Evolutionary conservation across 495 filamentous ascomycete species (phyloP).

Genomic region (Xeromyces bisporus): DNA sequence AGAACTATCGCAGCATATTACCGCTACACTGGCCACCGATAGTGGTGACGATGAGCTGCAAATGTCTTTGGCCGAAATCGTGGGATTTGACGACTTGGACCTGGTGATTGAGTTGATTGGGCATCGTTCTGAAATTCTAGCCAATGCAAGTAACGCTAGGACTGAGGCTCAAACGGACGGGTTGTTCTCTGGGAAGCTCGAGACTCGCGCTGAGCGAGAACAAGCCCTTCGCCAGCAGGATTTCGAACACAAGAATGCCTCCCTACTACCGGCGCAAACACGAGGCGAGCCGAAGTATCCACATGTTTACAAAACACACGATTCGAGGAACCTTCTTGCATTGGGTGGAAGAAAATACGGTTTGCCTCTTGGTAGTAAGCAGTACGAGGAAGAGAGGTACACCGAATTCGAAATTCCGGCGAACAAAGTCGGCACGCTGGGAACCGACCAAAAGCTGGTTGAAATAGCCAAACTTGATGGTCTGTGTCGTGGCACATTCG

Average conservation of each 20-base stretch:
- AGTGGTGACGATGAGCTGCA: constrained; percentile 68
- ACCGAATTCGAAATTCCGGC: constrained; percentile 82
- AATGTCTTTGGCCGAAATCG: constrained; percentile 71
- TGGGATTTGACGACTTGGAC: constrained; percentile 85
- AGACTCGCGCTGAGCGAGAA: constrained; percentile 62
- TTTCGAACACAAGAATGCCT: constrained; percentile 62
- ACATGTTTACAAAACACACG: constrained; percentile 74
- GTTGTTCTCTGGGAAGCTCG: constrained; percentile 36
- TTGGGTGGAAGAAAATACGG: constrained; percentile 60
- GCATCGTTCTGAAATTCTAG: constrained; percentile 47
- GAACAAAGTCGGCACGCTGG: constrained; percentile 56
- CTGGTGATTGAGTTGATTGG: constrained; percentile 70
- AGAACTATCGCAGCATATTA: constrained; percentile 53
- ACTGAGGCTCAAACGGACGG: constrained; percentile 30
- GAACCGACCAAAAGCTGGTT: constrained; percentile 52
- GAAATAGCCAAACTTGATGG: constrained; percentile 72
- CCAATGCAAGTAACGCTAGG: constrained; percentile 14
- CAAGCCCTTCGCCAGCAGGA: constrained; percentile 57
- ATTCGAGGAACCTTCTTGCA: constrained; percentile 67
- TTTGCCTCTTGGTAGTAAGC: constrained; percentile 47
- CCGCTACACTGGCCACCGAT: constrained; percentile 48
- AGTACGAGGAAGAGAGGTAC: constrained; percentile 51
- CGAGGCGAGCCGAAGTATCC: constrained; percentile 59
- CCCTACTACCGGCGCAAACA: constrained; percentile 42
- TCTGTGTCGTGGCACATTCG: constrained; percentile 80